phyloP scores from a whole-genome alignment of 192 early-diverging fungal genomes.

The Funneliformis geosporum region DNA sequence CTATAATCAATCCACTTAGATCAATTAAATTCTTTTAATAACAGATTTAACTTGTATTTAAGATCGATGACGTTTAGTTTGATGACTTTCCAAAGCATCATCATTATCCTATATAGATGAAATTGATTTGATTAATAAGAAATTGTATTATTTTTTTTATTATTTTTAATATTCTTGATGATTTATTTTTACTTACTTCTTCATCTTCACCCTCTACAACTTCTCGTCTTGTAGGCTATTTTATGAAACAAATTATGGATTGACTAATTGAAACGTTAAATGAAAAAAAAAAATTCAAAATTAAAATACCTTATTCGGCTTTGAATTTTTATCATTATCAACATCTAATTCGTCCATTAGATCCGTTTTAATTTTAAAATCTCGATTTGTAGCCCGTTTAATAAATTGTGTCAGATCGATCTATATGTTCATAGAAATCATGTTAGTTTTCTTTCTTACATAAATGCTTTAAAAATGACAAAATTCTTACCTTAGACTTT shows the following conservation, averaged over 20 bases:
- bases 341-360: slow-evolving; percentile 40
- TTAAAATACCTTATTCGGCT: background rate
- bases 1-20: no score
- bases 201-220: background rate
- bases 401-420: slow-evolving; percentile 70
- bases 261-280: no score
- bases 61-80: background rate
- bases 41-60: background rate
- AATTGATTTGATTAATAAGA: background rate
- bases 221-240: background rate
- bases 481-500: slow-evolving; percentile 61
- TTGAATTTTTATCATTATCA: slow-evolving; percentile 34
- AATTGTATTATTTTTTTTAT: background rate
- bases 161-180: no score
- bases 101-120: background rate
- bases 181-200: background rate
- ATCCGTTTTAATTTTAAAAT: slow-evolving; percentile 70
- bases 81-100: background rate
- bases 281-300: no score
- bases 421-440: background rate
- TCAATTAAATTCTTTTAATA: no score
- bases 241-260: background rate
- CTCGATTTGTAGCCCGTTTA: slow-evolving; percentile 75
- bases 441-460: slow-evolving; percentile 9
- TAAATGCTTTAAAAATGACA: background rate